Conservation (phyloP, 257 asterid genomes). For the Oldenlandia corymbosa region DNA sequence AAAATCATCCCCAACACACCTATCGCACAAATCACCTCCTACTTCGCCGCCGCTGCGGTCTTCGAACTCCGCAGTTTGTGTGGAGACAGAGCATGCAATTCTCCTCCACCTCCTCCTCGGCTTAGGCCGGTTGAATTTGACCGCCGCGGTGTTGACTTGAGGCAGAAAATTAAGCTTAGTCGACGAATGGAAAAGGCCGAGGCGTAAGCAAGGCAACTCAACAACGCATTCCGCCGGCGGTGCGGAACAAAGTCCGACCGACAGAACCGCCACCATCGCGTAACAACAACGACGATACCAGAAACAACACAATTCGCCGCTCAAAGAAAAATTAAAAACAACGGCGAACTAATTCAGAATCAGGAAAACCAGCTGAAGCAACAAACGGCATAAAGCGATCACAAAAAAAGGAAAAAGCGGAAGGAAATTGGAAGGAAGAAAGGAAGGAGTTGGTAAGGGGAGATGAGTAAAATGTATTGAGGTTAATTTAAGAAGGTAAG, state of each 20-base stretch:
- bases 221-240: conserved; percentile 40
- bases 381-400: background rate
- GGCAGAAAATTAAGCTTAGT: conserved; percentile 24
- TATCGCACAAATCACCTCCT: conserved; percentile 19
- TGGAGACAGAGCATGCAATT: conserved; percentile 40
- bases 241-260: conserved; percentile 45
- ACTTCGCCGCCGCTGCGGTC: conserved; percentile 32
- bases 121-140: conserved; percentile 16
- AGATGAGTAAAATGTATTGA: too few relatives aligned
- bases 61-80: conserved; percentile 29
- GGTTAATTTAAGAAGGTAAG: too few relatives aligned
- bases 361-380: background rate
- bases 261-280: conserved; percentile 37
- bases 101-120: conserved; percentile 19
- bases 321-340: background rate
- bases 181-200: conserved; percentile 30
- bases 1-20: conserved; percentile 44
- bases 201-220: conserved; percentile 28
- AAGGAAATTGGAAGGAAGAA: background rate
- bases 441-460: too few relatives aligned
- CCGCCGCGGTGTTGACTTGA: conserved; percentile 4
- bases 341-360: background rate
- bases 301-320: background rate
- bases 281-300: background rate
- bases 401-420: background rate